A percentile compares a stretch with the other conserved stretches of the same genome.
These are phyloP conservation scores for Cladosporium sp. DNA, from an alignment of 2,329 filamentous ascomycete species.

Conservation along the genomic window DNA sequence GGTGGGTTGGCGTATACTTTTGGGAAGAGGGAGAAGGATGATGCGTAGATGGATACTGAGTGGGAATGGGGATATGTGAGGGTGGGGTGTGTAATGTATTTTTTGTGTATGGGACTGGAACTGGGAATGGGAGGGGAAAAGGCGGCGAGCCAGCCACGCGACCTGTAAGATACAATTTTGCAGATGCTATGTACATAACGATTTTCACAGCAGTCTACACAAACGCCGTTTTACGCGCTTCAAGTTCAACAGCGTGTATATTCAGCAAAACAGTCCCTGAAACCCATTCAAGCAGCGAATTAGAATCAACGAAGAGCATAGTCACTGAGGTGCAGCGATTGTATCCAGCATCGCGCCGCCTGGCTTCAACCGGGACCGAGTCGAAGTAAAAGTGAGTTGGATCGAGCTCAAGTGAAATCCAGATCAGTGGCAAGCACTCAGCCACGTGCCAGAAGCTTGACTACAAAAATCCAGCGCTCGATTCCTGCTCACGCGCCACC, in stretches of 20 bases:
- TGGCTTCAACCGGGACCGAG: not conserved
- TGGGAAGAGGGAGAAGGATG: conserved; percentile 46
- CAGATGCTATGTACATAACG: conserved; percentile 7
- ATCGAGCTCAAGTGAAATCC: not conserved
- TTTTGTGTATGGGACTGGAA: not conserved
- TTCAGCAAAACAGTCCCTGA: no score
- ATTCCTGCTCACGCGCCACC: not conserved
- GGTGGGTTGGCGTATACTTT: conserved; percentile 56
- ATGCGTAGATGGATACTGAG: conserved; percentile 11
- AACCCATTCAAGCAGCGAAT: no score
- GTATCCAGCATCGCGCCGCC: no score
- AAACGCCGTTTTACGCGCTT: no score
- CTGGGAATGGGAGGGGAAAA: not conserved
- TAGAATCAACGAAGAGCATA: no score
- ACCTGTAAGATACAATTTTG: not conserved
- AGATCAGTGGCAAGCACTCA: not conserved
- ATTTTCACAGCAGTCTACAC: not conserved
- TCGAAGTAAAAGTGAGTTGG: not conserved
- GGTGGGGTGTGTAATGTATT: not conserved
- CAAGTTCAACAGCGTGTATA: no score
- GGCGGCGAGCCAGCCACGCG: not conserved
- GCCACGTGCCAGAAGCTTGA: not conserved
- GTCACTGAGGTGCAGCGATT: no score
- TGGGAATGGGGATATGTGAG: fast-evolving
- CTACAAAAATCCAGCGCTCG: not conserved